Conservation (phyloP, 2,329 filamentous ascomycete species). For the Fusarium sp. region DNA sequence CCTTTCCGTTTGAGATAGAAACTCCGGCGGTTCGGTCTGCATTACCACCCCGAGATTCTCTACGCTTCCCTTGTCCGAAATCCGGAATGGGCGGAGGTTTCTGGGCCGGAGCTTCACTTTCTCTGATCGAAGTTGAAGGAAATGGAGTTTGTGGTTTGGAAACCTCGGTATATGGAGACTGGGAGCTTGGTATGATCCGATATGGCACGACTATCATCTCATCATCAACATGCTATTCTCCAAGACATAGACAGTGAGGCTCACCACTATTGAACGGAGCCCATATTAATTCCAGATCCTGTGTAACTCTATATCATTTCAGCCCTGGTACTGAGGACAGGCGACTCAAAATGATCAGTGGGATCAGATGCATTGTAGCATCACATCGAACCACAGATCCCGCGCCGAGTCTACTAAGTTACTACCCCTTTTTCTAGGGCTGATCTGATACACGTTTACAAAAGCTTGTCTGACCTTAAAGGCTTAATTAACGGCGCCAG, state of each 20-base stretch:
- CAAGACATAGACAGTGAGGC: background rate
- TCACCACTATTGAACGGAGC: background rate
- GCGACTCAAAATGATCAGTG: too few species aligned
- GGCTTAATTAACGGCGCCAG: background rate
- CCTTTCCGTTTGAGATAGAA: background rate
- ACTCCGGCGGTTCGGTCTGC: slow-evolving; percentile 9
- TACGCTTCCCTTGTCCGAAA: background rate
- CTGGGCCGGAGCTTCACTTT: background rate
- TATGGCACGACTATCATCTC: background rate
- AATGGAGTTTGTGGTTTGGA: background rate
- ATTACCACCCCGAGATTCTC: slow-evolving; percentile 2
- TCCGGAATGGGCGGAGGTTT: background rate
- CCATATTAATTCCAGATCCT: accelerated
- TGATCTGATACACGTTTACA: slow-evolving; percentile 11
- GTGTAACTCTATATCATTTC: background rate
- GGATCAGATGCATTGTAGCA: background rate
- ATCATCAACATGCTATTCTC: background rate
- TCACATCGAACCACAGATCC: background rate
- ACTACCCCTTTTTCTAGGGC: slow-evolving; percentile 22
- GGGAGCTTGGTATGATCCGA: background rate
- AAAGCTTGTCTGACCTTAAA: slow-evolving; percentile 24
- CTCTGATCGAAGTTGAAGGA: background rate
- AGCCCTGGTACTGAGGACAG: background rate
- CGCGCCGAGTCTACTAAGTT: background rate
- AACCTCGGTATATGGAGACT: background rate